Conservation (phyloP, 2,329 filamentous ascomycete species). For the Mycogone perniciosa region DNA sequence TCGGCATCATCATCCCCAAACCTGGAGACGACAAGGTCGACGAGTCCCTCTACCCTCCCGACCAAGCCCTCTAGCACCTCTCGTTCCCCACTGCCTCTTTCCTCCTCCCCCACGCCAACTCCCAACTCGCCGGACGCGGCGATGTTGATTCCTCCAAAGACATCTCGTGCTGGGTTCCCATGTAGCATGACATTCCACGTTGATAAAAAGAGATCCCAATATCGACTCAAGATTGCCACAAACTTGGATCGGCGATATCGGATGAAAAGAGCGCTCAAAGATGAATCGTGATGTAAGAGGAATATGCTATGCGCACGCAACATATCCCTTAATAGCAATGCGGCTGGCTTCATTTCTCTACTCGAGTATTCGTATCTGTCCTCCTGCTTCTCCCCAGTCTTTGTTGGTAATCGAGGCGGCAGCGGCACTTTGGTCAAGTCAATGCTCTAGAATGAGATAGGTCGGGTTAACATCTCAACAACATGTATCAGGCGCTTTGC, state of each 20-base stretch:
- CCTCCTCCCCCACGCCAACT: constrained; percentile 90
- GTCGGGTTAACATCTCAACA: constrained; percentile 3
- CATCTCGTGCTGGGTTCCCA: constrained; percentile 74
- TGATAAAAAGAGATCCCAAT: constrained; percentile 66
- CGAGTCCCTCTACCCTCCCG: constrained; percentile 69
- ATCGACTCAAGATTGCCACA: constrained; percentile 64
- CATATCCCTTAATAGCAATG: constrained; percentile 72
- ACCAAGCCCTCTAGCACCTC: constrained; percentile 90
- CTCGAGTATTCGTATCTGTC: constrained; percentile 72
- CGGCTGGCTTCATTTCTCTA: constrained; percentile 78
- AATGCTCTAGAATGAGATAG: constrained; percentile 39
- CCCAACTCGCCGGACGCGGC: constrained; percentile 87
- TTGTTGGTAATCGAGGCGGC: constrained; percentile 45
- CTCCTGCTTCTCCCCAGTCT: constrained; percentile 34
- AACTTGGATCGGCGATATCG: constrained; percentile 63
- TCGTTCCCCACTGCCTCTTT: constrained; percentile 86
- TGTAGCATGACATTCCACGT: constrained; percentile 88
- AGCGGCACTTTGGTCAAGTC: constrained; percentile 69
- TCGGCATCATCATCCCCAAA: constrained; percentile 55
- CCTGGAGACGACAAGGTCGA: constrained; percentile 81
- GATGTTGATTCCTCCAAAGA: constrained; percentile 80
- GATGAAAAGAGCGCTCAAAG: constrained; percentile 62
- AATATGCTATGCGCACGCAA: constrained; percentile 78
- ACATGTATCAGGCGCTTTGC: neutral
- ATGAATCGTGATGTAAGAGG: constrained; percentile 76